phyloP scores from a whole-genome alignment of 2,329 filamentous ascomycete species.

The Chaetomiaceae sp. region DNA sequence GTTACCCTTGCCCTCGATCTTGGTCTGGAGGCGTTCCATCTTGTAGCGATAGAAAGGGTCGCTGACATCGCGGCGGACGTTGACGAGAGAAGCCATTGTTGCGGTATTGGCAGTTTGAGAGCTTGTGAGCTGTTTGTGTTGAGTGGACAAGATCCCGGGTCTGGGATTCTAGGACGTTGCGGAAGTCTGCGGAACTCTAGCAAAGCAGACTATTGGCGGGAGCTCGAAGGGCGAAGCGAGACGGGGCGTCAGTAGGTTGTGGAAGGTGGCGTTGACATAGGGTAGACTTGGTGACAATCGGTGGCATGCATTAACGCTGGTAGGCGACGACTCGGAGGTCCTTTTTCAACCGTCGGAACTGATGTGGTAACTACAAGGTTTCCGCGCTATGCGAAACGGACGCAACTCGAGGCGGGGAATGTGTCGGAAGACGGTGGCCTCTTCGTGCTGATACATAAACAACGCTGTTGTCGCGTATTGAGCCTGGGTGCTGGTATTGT shows the following conservation, averaged over 20 bases:
- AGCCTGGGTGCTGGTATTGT: slow-evolving; percentile 24
- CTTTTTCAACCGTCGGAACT: slow-evolving; percentile 91
- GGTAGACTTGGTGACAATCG: slow-evolving; percentile 49
- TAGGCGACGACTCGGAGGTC: slow-evolving; percentile 34
- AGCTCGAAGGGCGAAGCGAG: slow-evolving; percentile 35
- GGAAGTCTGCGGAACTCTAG: slow-evolving; percentile 15
- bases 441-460: slow-evolving; percentile 99
- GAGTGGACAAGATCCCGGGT: slow-evolving; percentile 4
- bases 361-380: slow-evolving; percentile 85
- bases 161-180: slow-evolving; percentile 1
- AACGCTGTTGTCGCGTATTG: slow-evolving; percentile 44
- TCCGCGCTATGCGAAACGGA: slow-evolving; percentile 93
- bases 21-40: slow-evolving; percentile 98
- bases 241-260: slow-evolving; percentile 51
- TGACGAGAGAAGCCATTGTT: slow-evolving; percentile 88
- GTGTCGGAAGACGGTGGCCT: slow-evolving; percentile 87
- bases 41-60: slow-evolving; percentile 99
- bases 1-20: slow-evolving; percentile 99
- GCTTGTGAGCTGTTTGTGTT: background rate
- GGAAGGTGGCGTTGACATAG: slow-evolving; percentile 52
- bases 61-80: slow-evolving; percentile 95
- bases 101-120: slow-evolving; percentile 37
- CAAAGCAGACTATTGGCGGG: slow-evolving; percentile 28
- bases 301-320: slow-evolving; percentile 55
- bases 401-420: slow-evolving; percentile 92